Base-by-base conservation (phyloP, 2,329 filamentous ascomycete genomes). In the Beauveria caledonica region DNA sequence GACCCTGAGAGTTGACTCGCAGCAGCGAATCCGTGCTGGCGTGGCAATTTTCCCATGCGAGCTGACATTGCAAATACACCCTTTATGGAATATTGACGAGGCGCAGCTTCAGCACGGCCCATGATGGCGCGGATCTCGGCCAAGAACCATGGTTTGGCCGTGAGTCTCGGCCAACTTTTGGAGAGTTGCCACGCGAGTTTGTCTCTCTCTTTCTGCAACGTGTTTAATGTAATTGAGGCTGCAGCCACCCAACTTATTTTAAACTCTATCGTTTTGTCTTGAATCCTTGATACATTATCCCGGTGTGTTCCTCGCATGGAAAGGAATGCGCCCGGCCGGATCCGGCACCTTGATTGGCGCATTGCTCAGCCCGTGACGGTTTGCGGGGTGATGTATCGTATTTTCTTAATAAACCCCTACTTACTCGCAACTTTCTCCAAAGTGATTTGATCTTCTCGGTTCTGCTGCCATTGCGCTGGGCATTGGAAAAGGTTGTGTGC, bases 11-110 rank as follows among this genome's bases (percentile, higher is more conserved):
- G 39, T 44, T 44, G 52, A 54, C 27, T 19, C 39, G 39, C 52
- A 54, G 52, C 52, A 54, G 21, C 1, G 21, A 42, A 42, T 17
- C 36, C 15, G 21, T 15, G 4, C 42, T 42, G 13, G 23, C 36
- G 23, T 13, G n/a, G 10, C 19, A 29, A 42, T 42, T 27, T 8
- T 44, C 33, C 10, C 5, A 42, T 54, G 15, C 23, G 8, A 19
- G 52, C 52, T 54, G 52, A 54, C 52, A 7, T 7, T 27, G 29
- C 17, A 6, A 29, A 39, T 25, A 13, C 33, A 17, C 52, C 6
- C 52, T 44, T 54, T 44, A 23, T 44, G 52, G 23, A 54, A 44
- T 54, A 54, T 54, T 44, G 52, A 44, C 52, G 52, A 54, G 39
- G 23, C 25, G 33, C 17, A 44, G 39, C 23, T 5, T 11, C 23